Base-by-base conservation (phyloP, 352 stramenopile species). In the Phytophthora agathidicida region DNA sequence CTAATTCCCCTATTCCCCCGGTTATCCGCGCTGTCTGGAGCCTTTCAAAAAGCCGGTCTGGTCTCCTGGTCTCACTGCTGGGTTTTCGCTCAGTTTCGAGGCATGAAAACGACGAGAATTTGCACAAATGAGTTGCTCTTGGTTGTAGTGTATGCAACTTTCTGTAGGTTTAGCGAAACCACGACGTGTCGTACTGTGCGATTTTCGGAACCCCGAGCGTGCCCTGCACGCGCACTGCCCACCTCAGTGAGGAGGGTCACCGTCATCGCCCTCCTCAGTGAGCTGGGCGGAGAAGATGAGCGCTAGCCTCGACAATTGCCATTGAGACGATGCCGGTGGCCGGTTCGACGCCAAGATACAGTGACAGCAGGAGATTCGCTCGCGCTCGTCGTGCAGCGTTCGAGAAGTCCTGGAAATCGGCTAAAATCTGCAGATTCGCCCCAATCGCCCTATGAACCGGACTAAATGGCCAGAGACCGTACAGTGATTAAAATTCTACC, bases 351-450 rank as follows among this genome's bases (percentile, higher is more conserved):
- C 24, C 26, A 57, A 28, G 26, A 62, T 55, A 30, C 41, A 53
- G 7, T 44, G 17, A n/a, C 10, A 11, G 28, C 27, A 2, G 5
- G 49, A 66, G 57, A 66, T 66, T 66, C 57, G 2, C 39, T 14
- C 35, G 27, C 7, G 27, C 3, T 37, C 9, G 16, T 11, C 17
- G 7, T 39, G 27, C 23, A 38, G 27, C n/a, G 16, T 45, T 60
- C 28, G 13, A 44, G 19, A 35, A 41, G 28, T 28, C 13, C 16
- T 16, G 20, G 28, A 38, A 27, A 27, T 16, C 5, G 13, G 3
- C 26, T 20, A 53, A 66, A 67, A 67, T 67, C 58, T 67, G 7
- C 17, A 56, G 58, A 67, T 67, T 67, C 58, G 17, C 22, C 28
- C 20, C 44, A 32, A 65, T 58, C 46, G 20, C 14, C 51, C 39